Conservation (phyloP, 176 grass and related monocot genomes). For the Lolium multiflorum region DNA sequence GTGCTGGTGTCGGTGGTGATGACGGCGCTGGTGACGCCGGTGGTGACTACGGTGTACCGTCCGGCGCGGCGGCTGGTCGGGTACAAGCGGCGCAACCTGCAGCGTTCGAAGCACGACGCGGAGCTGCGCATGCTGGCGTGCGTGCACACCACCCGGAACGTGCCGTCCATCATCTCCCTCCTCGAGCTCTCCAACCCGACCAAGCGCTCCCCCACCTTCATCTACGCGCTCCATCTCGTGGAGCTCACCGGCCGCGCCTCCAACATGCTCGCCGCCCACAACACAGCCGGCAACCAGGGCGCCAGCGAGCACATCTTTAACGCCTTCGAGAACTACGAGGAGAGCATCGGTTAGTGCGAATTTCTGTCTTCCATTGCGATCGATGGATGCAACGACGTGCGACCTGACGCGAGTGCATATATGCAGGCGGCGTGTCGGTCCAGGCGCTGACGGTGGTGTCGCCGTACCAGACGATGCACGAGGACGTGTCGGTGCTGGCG, state of each 20-base stretch:
- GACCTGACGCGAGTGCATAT: not conserved
- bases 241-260: slow-evolving; percentile 74
- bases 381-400: not conserved
- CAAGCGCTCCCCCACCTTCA: slow-evolving; percentile 71
- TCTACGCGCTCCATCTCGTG: slow-evolving; percentile 76
- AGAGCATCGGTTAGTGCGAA: not conserved
- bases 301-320: slow-evolving; percentile 58
- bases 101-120: slow-evolving; percentile 56
- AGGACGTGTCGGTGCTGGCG: slow-evolving; percentile 59
- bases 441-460: slow-evolving; percentile 63
- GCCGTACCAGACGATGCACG: slow-evolving; percentile 77
- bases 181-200: slow-evolving; percentile 65
- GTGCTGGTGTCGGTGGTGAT: slow-evolving; percentile 58
- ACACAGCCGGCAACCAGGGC: slow-evolving; percentile 9
- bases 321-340: slow-evolving; percentile 69
- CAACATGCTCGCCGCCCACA: slow-evolving; percentile 61
- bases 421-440: slow-evolving; percentile 29
- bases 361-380: not conserved
- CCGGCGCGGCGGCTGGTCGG: slow-evolving; percentile 48
- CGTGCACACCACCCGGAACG: slow-evolving; percentile 70
- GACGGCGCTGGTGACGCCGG: slow-evolving; percentile 67
- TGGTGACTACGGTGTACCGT: slow-evolving; percentile 46
- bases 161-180: slow-evolving; percentile 72
- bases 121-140: slow-evolving; percentile 79
- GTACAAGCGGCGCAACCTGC: slow-evolving; percentile 76